phyloP scores from a whole-genome alignment of 495 filamentous ascomycete species.

The Aspergillus egyptiacus region DNA sequence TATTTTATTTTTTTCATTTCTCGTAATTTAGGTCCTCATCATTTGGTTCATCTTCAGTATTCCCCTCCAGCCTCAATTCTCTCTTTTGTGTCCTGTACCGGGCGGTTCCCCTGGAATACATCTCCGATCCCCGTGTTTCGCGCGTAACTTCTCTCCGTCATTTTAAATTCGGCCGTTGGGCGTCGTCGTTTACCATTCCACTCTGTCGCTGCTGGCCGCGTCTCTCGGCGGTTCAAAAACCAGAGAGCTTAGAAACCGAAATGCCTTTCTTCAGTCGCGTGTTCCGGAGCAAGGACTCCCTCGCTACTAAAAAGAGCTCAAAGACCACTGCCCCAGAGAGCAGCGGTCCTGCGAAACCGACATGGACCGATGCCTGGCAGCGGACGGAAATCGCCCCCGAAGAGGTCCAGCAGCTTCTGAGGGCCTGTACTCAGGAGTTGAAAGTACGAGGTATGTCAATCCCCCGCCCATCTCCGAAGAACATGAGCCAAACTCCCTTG shows the following conservation, averaged over 20 bases:
- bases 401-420: constrained; percentile 82
- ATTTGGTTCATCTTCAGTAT: constrained; percentile 5
- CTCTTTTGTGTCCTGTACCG: neutral
- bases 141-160: too few species aligned
- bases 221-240: constrained; percentile 14
- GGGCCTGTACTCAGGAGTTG: constrained; percentile 80
- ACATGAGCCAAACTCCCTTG: constrained; percentile 16
- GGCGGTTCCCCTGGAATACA: neutral
- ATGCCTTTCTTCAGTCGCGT: constrained; percentile 67
- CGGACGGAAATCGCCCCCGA: constrained; percentile 81
- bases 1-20: constrained; percentile 14
- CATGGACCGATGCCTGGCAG: constrained; percentile 86
- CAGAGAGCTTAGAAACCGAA: constrained; percentile 13
- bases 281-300: constrained; percentile 65
- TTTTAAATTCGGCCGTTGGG: constrained; percentile 7
- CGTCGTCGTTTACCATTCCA: constrained; percentile 11
- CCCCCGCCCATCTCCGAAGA: neutral
- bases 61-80: constrained; percentile 1
- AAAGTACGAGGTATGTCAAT: constrained; percentile 79
- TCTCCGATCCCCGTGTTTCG: neutral
- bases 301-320: constrained; percentile 51
- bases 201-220: constrained; percentile 10
- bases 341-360: constrained; percentile 56
- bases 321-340: constrained; percentile 46
- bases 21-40: too few species aligned